Conservation (phyloP, 78 protist species). For the Cavenderia fasciculata region DNA sequence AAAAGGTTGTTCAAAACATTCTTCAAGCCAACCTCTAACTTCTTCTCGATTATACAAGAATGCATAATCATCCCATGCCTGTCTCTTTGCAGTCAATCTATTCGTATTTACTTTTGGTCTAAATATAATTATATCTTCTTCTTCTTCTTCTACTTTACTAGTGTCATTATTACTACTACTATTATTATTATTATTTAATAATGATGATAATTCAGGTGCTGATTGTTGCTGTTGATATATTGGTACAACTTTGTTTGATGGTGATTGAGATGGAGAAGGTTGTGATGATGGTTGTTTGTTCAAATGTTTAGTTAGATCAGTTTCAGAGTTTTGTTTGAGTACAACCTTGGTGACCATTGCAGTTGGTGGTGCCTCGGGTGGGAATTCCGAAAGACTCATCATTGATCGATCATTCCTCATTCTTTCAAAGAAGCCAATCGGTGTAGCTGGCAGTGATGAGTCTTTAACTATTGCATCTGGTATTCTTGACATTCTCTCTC, state of each 20-base stretch:
- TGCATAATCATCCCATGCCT: constrained; percentile 78
- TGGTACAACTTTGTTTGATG: no score
- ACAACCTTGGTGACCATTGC: constrained; percentile 16
- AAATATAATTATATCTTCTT: constrained; percentile 16
- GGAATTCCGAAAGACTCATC: constrained; percentile 33
- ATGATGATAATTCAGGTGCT: neutral
- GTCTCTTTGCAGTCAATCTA: constrained; percentile 68
- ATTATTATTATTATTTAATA: neutral
- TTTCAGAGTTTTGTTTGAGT: neutral
- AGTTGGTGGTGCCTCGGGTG: constrained; percentile 70
- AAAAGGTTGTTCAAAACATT: constrained; percentile 12
- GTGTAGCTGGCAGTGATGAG: constrained; percentile 58
- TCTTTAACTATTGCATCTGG: constrained; percentile 37
- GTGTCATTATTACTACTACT: neutral
- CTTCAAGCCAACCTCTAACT: constrained; percentile 67
- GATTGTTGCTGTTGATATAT: neutral
- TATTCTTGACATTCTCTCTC: constrained; percentile 36
- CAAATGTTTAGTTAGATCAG: neutral
- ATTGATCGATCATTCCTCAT: constrained; percentile 65
- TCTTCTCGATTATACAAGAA: constrained; percentile 65
- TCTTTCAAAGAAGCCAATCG: constrained; percentile 63
- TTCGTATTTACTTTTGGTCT: constrained; percentile 53
- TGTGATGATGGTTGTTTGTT: constrained; percentile 1
- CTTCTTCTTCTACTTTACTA: neutral
- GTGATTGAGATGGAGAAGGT: neutral